phyloP scores from a whole-genome alignment of 805 yeast species.

The Candida glaebosa region DNA sequence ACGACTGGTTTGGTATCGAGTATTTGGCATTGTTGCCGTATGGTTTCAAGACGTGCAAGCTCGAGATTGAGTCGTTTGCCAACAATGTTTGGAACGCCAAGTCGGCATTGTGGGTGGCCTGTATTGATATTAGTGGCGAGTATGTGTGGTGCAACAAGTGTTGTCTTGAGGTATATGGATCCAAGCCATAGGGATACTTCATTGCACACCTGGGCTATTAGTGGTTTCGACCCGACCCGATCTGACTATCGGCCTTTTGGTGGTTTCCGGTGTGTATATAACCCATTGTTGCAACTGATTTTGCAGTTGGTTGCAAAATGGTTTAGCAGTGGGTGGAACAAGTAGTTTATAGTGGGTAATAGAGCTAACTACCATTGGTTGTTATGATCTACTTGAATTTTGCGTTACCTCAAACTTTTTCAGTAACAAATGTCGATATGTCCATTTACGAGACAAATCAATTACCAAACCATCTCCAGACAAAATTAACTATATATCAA shows the following conservation, averaged over 20 bases:
- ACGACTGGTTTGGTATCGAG: conserved; percentile 34
- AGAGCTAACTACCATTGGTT: too few species aligned
- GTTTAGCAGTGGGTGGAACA: too few species aligned
- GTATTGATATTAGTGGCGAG: conserved; percentile 52
- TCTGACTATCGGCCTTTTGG: too few species aligned
- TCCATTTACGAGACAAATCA: too few species aligned
- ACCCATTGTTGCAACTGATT: too few species aligned
- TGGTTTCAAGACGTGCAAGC: conserved; percentile 49
- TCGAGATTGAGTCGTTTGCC: conserved; percentile 30
- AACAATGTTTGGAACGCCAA: conserved; percentile 39
- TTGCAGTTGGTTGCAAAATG: too few species aligned
- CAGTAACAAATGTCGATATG: too few species aligned
- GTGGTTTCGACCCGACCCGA: background rate
- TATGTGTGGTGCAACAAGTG: conserved; percentile 43
- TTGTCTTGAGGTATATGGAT: conserved; percentile 39
- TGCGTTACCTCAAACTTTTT: too few species aligned
- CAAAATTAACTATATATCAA: too few species aligned
- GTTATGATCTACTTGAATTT: too few species aligned
- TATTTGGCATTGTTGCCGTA: conserved; percentile 54
- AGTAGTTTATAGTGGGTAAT: too few species aligned
- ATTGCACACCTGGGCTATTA: conserved; percentile 1
- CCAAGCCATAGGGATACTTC: conserved; percentile 32
- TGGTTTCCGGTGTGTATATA: background rate
- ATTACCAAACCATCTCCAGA: too few species aligned
- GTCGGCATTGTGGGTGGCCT: conserved; percentile 46